A percentile compares a stretch with the other conserved stretches of the same genome.
Conservation (phyloP, 305 asterid species). For the Solanum aculeatissimum region DNA sequence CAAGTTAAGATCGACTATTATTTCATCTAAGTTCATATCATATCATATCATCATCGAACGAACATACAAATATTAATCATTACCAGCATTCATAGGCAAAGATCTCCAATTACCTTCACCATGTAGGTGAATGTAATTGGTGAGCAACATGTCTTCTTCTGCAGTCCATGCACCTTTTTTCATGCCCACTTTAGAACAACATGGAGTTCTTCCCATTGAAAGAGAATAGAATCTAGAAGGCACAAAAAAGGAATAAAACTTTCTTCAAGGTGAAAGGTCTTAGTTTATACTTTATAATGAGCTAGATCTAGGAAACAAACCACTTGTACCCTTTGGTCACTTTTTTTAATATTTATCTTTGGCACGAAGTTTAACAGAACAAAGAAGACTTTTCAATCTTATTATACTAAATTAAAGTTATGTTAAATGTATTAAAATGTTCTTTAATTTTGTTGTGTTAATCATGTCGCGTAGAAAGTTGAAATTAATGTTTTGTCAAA, state of each 20-base stretch:
- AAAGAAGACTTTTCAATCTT: too few relatives aligned
- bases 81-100: slow-evolving; percentile 17
- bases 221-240: background rate
- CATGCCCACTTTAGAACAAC: slow-evolving; percentile 21
- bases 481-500: too few relatives aligned
- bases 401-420: too few relatives aligned
- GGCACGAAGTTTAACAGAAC: too few relatives aligned
- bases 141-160: slow-evolving; percentile 12
- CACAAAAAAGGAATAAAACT: background rate
- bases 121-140: slow-evolving; percentile 2
- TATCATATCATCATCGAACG: background rate
- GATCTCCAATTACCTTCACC: slow-evolving; percentile 26
- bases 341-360: too few relatives aligned
- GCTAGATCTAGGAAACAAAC: background rate
- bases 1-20: background rate
- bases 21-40: background rate
- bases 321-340: background rate
- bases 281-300: background rate
- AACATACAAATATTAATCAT: background rate
- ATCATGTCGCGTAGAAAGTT: too few relatives aligned
- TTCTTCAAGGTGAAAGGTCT: background rate
- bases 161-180: slow-evolving; percentile 11
- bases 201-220: slow-evolving; percentile 15
- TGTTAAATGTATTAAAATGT: too few relatives aligned
- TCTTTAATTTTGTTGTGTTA: too few relatives aligned